Evolutionary conservation across 768 basidiomycete genomes (phyloP).

Genomic region (Mycena rosella): DNA sequence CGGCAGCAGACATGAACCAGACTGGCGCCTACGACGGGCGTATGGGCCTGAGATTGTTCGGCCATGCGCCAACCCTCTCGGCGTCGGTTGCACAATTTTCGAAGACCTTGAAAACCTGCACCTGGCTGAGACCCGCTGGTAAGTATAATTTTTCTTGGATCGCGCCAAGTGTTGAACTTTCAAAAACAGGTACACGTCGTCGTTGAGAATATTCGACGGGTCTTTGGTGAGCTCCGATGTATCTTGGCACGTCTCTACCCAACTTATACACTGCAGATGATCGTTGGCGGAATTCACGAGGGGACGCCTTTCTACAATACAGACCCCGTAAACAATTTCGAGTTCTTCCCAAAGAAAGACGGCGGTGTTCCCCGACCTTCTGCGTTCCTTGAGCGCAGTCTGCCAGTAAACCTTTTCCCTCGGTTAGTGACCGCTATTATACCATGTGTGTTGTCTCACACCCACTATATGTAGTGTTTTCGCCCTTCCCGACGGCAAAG

Average conservation of each 20-base stretch:
- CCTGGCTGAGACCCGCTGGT: slow-evolving; percentile 69
- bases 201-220: slow-evolving; percentile 60
- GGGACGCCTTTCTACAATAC: slow-evolving; percentile 37
- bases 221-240: slow-evolving; percentile 38
- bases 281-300: slow-evolving; percentile 51
- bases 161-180: neutral
- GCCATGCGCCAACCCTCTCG: slow-evolving; percentile 38
- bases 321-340: slow-evolving; percentile 56
- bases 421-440: slow-evolving; percentile 48
- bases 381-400: slow-evolving; percentile 62
- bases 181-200: slow-evolving; percentile 53
- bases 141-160: neutral
- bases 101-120: slow-evolving; percentile 62
- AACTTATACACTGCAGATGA: slow-evolving; percentile 10
- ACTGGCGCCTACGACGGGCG: slow-evolving; percentile 49
- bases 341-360: slow-evolving; percentile 65
- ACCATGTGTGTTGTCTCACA: slow-evolving; percentile 49
- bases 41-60: slow-evolving; percentile 39
- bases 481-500: slow-evolving; percentile 65
- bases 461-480: slow-evolving; percentile 54
- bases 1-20: slow-evolving; percentile 48
- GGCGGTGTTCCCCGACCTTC: slow-evolving; percentile 57
- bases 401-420: slow-evolving; percentile 68
- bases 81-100: slow-evolving; percentile 43
- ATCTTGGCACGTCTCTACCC: neutral